phyloP scores from a whole-genome alignment of 2,329 filamentous ascomycete species.

The Penicillium rolfsii region DNA sequence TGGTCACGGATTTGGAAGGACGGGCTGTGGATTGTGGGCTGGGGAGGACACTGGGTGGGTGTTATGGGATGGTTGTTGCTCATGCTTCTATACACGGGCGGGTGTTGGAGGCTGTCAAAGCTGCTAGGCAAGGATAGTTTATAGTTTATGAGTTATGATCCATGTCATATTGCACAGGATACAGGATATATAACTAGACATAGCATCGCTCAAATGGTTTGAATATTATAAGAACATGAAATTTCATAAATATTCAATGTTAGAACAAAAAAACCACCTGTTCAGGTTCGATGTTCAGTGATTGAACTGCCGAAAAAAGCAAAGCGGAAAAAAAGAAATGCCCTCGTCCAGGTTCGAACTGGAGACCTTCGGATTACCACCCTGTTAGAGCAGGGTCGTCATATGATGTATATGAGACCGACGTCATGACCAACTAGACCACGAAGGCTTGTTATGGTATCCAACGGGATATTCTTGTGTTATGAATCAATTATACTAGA shows the following conservation, averaged over 20 bases:
- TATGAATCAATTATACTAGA: background rate
- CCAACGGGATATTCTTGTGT: background rate
- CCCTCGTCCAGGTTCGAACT: conserved; percentile 32
- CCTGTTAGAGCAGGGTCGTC: conserved; percentile 28
- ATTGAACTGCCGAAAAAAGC: background rate
- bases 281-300: conserved; percentile 20
- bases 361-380: conserved; percentile 32
- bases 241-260: background rate
- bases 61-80: conserved; percentile 49
- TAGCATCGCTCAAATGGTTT: background rate
- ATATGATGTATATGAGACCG: conserved; percentile 30
- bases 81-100: conserved; percentile 40
- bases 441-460: conserved; percentile 20
- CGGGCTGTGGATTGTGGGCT: conserved; percentile 52
- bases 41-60: conserved; percentile 45
- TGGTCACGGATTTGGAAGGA: conserved; percentile 56
- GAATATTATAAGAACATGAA: background rate
- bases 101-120: conserved; percentile 37
- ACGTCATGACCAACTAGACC: conserved; percentile 34
- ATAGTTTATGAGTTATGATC: background rate
- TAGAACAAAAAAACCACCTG: conserved; percentile 14
- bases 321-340: conserved; percentile 15
- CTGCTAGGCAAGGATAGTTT: conserved; percentile 20
- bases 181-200: background rate
- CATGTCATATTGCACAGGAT: background rate